Evolutionary conservation across 352 stramenopile genomes (phyloP), one percentile per base, ranked within the genome.

Genomic region (Phytopythium mirpurense): DNA sequence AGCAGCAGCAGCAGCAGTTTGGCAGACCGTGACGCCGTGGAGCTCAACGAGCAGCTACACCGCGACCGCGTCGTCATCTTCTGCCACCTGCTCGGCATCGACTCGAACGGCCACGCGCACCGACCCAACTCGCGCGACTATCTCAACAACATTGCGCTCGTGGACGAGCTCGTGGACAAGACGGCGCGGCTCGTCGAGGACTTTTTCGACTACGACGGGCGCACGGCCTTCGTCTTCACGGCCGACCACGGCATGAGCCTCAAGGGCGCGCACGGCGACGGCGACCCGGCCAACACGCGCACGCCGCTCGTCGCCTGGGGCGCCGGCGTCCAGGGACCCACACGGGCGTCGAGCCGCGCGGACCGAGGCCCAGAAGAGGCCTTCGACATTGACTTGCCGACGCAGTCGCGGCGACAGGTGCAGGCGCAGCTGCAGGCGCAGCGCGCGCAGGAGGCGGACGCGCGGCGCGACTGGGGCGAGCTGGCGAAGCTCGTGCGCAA

Each of bases 211-310:
- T 66, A 83, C 21, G 84, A 93, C 60, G 73, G 64, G 47, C 56
- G 60, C 12, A 95, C 84, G 3, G 74, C 84, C 11, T 95, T 86
- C 46, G 70, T 95, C 26, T 93, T 95, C 59, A 95, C 71, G 5
- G 83, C 84, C 2, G 84, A 95, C 57, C 84, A 95, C 56, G 82
- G 84, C 11, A 95, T 95, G 84, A 86, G 81, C 23, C 65, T 83
- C 52, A 88, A 93, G 57, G 84, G 82, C 26, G 80, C 84, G 3
- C 84, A 95, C 56, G 84, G 80, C 15, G 82, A 95, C 53, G 84
- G 84, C 21, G 80, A 92, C 29, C 84, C 82, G 8, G 70, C 74
- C 9, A 93, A 93, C 59, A 95, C 84, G 23, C 74, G 84, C 1
- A 95, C 84, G 18, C 84, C 82, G 21, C 59, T 95, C 7, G 70